Conservation (phyloP, 768 basidiomycete species). For the Podaxis sp. region DNA sequence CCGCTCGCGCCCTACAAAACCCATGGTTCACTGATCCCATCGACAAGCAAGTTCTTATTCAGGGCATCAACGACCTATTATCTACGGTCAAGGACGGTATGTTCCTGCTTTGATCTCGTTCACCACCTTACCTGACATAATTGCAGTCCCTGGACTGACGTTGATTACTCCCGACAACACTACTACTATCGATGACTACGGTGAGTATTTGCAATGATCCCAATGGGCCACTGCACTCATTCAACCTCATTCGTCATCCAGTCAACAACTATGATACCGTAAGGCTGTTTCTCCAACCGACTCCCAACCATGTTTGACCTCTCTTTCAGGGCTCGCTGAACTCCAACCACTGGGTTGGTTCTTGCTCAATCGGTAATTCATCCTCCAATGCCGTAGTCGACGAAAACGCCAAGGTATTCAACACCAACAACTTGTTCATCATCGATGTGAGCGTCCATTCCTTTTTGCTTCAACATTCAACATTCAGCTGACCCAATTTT, state of each 20-base stretch:
- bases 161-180: conserved; percentile 59
- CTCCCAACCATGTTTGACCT: background rate
- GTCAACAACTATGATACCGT: conserved; percentile 36
- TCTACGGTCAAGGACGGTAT: conserved; percentile 22
- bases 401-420: conserved; percentile 48
- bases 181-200: conserved; percentile 43
- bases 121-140: background rate
- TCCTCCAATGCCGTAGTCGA: conserved; percentile 42
- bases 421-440: conserved; percentile 48
- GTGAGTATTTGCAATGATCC: background rate
- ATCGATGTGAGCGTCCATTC: conserved; percentile 39
- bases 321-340: conserved; percentile 32
- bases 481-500: background rate
- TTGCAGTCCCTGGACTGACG: conserved; percentile 41
- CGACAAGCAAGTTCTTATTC: conserved; percentile 49
- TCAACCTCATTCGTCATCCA: conserved; percentile 14
- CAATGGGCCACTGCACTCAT: background rate
- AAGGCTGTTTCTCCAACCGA: background rate
- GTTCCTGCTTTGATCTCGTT: background rate
- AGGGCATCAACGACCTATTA: conserved; percentile 46
- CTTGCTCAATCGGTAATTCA: background rate
- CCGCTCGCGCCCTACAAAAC: conserved; percentile 40
- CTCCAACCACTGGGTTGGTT: conserved; percentile 64
- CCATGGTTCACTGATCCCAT: conserved; percentile 59
- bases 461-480: background rate